A percentile compares a stretch with the other conserved stretches of the same genome.
Evolutionary conservation across 192 early-diverging fungal species (phyloP).

Genomic region (Spizellomyces sp.): DNA sequence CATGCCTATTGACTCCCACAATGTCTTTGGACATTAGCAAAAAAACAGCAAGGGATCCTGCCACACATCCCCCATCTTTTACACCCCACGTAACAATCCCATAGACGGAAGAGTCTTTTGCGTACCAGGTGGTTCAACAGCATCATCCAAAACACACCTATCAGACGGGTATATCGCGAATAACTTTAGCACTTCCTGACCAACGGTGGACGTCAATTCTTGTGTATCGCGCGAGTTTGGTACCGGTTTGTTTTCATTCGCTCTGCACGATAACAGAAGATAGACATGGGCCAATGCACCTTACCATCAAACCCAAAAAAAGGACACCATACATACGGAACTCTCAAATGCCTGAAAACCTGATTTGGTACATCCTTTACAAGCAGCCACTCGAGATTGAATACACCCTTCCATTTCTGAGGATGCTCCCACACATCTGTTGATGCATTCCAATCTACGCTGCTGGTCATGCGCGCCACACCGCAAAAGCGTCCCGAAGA

Average conservation of each 20-base stretch:
- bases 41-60: too few relatives aligned
- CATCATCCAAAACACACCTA: too few relatives aligned
- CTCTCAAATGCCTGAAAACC: constrained; percentile 46
- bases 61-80: too few relatives aligned
- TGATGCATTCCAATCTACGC: constrained; percentile 42
- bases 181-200: constrained; percentile 52
- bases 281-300: constrained; percentile 2
- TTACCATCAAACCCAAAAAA: neutral
- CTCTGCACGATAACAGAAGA: constrained; percentile 16
- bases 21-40: too few relatives aligned
- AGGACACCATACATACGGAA: constrained; percentile 24
- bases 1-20: too few relatives aligned
- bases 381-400: constrained; percentile 55
- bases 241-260: constrained; percentile 61
- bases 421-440: constrained; percentile 41
- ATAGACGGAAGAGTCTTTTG: too few relatives aligned
- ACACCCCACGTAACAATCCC: too few relatives aligned
- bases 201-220: constrained; percentile 47
- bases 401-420: constrained; percentile 55
- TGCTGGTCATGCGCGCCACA: constrained; percentile 54
- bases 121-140: too few relatives aligned
- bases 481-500: constrained; percentile 60
- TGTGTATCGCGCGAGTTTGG: constrained; percentile 66
- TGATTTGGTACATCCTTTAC: constrained; percentile 60
- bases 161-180: constrained; percentile 20